Base-by-base conservation (phyloP, 2,329 filamentous ascomycete species). In the Monosporascus sp. region DNA sequence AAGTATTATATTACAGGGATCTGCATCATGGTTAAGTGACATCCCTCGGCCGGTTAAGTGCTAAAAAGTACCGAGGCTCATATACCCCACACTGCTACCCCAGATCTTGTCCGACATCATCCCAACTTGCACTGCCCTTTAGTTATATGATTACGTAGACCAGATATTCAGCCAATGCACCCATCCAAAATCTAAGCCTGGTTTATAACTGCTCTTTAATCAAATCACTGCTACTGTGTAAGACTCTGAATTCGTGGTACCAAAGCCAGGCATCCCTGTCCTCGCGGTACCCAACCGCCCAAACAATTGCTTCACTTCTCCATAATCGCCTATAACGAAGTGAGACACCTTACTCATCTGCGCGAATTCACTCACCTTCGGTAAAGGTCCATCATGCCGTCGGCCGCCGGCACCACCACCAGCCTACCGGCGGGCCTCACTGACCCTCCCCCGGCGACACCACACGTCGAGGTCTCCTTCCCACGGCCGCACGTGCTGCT, bases 401-500 rank as follows among this genome's bases (percentile, higher is more conserved):
- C 40, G 58, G 43, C 58, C 19, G 47, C 50, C 22, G 55, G 55
- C 35, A 54, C 48, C 35, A 26, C 53, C 19, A 51, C 54, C 20
- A 51, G 53, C 41, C 58, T 65, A 45, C 63, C 58, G 41, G 56
- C 65, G 26, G 64, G 57, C 22, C 65, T 75, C 43, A 62, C 62
- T 16, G 63, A 63, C 5, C 63, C 68, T 8, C 75, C 78, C 0
- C 78, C 77, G 0, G 19, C 64, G 0, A 72, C 79, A 14, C 66
- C 70, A 0, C 60, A 77, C 58, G 69, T 69, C 19, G 35, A 74
- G 53, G 48, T 82, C 55, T 71, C 76, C 40, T 83, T 80, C 58
- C 83, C 84, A 0, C 62, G 63, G 0, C 75, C 77, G 3, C 76
- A 82, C 61, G 70, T 85, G 49, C 73, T 86, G 8, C 76, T 85